These are phyloP conservation scores for Solidago caesia DNA, from an alignment of 129 eudicot genomes.

Conservation along the genomic window DNA sequence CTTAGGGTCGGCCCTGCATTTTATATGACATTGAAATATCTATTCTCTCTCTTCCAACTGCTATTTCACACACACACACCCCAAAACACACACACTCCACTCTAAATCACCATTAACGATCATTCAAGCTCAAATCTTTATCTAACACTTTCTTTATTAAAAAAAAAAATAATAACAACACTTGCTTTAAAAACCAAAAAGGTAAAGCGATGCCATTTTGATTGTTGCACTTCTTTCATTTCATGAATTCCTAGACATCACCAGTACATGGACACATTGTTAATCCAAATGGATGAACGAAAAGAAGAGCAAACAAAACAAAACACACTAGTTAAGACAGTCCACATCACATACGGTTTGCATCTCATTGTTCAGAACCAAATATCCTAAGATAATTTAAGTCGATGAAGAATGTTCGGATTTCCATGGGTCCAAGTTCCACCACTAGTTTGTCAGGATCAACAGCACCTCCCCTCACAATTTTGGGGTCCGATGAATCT, in stretches of 20 bases:
- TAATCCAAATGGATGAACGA: not conserved
- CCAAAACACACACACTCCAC: too few relatives aligned
- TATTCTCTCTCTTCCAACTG: too few relatives aligned
- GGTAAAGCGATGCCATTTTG: not conserved
- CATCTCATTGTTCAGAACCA: conserved; percentile 35
- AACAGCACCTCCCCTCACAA: conserved; percentile 62
- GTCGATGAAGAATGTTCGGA: conserved; percentile 66
- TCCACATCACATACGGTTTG: not conserved
- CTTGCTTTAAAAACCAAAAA: not conserved
- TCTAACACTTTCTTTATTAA: too few relatives aligned
- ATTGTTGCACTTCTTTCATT: conserved; percentile 1
- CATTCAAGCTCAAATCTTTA: too few relatives aligned
- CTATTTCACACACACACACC: too few relatives aligned
- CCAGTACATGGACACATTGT: not conserved
- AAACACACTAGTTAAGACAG: not conserved
- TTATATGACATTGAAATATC: too few relatives aligned
- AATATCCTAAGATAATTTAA: conserved; percentile 40
- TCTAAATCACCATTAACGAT: too few relatives aligned
- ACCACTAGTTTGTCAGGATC: conserved; percentile 66
- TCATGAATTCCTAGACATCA: not conserved
- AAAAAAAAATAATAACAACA: too few relatives aligned
- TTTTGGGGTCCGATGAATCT: conserved; percentile 33
- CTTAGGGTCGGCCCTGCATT: too few relatives aligned
- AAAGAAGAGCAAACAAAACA: not conserved
- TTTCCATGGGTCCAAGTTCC: conserved; percentile 92